Evolutionary conservation across 2,329 filamentous ascomycete genomes (phyloP).

Genomic region (Paracamarosporium sp.): DNA sequence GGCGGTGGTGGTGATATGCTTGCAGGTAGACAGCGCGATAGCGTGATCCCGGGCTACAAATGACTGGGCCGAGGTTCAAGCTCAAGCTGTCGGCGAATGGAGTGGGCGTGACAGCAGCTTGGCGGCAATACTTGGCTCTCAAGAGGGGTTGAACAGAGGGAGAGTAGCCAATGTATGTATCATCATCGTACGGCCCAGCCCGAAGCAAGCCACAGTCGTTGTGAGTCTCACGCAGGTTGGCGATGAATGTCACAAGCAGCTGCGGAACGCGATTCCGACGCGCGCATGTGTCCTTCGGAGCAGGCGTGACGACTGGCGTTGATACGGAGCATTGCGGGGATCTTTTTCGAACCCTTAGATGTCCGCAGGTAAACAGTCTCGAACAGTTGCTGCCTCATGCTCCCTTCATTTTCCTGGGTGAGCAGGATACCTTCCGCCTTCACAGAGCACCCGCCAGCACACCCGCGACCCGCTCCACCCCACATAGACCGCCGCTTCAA

Average conservation of each 20-base stretch:
- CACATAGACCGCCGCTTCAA: background rate
- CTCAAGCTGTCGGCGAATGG: conserved; percentile 6
- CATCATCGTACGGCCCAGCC: background rate
- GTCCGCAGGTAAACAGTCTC: conserved; percentile 16
- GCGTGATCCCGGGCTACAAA: conserved; percentile 29
- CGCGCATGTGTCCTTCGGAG: conserved; percentile 8
- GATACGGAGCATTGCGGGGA: conserved; percentile 31
- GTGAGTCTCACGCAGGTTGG: background rate
- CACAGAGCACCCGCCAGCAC: background rate
- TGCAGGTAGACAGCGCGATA: conserved; percentile 19
- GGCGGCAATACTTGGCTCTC: background rate
- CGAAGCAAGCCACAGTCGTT: background rate
- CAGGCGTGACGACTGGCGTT: conserved; percentile 19
- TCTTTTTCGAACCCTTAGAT: conserved; percentile 18
- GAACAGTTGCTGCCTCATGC: conserved; percentile 15
- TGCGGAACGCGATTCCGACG: conserved; percentile 12
- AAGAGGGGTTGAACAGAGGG: background rate
- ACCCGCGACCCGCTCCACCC: background rate
- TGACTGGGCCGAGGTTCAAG: conserved; percentile 37
- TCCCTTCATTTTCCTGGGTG: conserved; percentile 30
- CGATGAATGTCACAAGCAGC: background rate
- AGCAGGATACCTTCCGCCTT: conserved; percentile 23
- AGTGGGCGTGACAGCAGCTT: background rate
- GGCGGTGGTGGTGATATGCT: background rate
- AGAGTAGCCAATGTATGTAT: background rate